These are phyloP conservation scores for Populus nigra DNA, from an alignment of 345 rosid species.

Conservation along the genomic window DNA sequence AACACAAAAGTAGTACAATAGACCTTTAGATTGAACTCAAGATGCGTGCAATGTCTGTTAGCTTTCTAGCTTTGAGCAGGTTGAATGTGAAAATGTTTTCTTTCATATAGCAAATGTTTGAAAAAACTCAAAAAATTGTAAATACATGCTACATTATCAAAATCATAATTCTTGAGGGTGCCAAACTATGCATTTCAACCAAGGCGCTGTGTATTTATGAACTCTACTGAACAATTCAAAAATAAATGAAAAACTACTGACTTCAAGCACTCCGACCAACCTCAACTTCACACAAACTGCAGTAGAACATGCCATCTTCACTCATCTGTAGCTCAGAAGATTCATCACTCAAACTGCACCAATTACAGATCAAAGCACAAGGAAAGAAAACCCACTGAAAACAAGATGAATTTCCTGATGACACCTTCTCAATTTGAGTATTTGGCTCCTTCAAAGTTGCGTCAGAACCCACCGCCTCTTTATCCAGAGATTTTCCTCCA, in stretches of 20 bases:
- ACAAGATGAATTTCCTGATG: slow-evolving; percentile 43
- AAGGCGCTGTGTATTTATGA: background rate
- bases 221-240: background rate
- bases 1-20: background rate
- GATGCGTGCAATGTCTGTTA: background rate
- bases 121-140: background rate
- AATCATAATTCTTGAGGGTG: background rate
- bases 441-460: slow-evolving; percentile 35
- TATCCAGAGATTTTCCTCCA: slow-evolving; percentile 54
- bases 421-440: slow-evolving; percentile 30
- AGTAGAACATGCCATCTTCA: slow-evolving; percentile 97
- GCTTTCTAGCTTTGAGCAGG: background rate
- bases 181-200: background rate
- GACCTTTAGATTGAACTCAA: background rate
- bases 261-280: slow-evolving; percentile 37
- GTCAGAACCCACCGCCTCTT: slow-evolving; percentile 27
- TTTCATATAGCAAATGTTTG: background rate
- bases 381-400: slow-evolving; percentile 50
- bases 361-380: slow-evolving; percentile 62
- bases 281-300: slow-evolving; percentile 98
- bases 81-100: background rate
- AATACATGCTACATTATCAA: background rate
- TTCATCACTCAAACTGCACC: slow-evolving; percentile 50
- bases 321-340: slow-evolving; percentile 67
- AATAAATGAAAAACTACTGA: background rate